phyloP scores from a whole-genome alignment of 2,329 filamentous ascomycete genomes.

The Apiospora pterosperma region DNA sequence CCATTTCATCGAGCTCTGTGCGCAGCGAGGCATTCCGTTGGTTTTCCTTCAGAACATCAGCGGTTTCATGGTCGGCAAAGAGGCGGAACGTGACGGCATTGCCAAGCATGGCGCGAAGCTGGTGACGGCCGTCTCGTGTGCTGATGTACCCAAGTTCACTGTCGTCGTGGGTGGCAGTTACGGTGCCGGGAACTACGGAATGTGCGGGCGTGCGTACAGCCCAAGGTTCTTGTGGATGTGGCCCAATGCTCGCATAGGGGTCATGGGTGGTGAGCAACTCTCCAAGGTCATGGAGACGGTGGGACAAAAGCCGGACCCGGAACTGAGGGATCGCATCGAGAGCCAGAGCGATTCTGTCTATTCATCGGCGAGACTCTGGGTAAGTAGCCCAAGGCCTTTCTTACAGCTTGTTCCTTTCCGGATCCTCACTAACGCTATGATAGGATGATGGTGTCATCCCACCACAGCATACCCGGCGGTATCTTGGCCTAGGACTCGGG shows the following conservation, averaged over 20 bases:
- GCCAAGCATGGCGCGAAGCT: constrained; percentile 98
- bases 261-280: constrained; percentile 95
- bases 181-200: constrained; percentile 95
- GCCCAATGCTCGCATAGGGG: constrained; percentile 93
- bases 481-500: constrained; percentile 69
- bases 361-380: constrained; percentile 87
- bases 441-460: constrained; percentile 77
- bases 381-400: constrained; percentile 29
- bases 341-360: constrained; percentile 85
- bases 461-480: constrained; percentile 69
- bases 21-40: constrained; percentile 83
- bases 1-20: constrained; percentile 94
- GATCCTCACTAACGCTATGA: background rate
- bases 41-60: constrained; percentile 96
- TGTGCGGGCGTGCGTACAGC: constrained; percentile 94
- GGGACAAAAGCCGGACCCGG: constrained; percentile 76
- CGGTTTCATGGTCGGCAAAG: constrained; percentile 95
- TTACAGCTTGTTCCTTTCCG: constrained; percentile 7
- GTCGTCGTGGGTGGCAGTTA: constrained; percentile 93
- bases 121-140: constrained; percentile 90
- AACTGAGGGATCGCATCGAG: constrained; percentile 81
- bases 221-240: constrained; percentile 93
- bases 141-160: constrained; percentile 93
- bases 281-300: constrained; percentile 93
- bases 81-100: constrained; percentile 91